Evolutionary conservation across 441 rosid species (phyloP).

Genomic region (Croton laevigatus): DNA sequence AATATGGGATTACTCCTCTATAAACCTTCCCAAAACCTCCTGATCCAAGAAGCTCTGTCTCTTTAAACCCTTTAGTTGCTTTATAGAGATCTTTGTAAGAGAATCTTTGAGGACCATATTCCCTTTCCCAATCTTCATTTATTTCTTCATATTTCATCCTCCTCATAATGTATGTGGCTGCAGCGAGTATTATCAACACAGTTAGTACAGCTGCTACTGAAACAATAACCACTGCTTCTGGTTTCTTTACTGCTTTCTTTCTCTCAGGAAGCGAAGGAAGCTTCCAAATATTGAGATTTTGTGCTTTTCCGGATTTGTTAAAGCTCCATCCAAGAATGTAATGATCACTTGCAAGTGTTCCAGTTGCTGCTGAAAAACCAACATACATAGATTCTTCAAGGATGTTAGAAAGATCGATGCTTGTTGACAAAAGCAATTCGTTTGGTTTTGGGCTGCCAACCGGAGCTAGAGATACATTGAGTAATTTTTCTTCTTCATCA

Average conservation of each 20-base stretch:
- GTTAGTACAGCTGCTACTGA: slow-evolving; percentile 2
- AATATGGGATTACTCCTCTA: slow-evolving; percentile 27
- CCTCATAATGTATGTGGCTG: no score
- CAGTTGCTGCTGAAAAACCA: slow-evolving; percentile 61
- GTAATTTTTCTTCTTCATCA: slow-evolving; percentile 22
- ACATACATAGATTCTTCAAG: slow-evolving; percentile 38
- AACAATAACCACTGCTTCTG: slow-evolving; percentile 13
- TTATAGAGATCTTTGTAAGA: slow-evolving; percentile 30
- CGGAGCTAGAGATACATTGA: slow-evolving; percentile 55
- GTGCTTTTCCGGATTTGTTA: slow-evolving; percentile 35
- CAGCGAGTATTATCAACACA: slow-evolving; percentile 2
- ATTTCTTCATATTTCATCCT: slow-evolving; percentile 27
- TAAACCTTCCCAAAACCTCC: slow-evolving; percentile 43
- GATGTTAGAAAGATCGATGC: slow-evolving; percentile 41
- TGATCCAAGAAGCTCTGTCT: slow-evolving; percentile 28
- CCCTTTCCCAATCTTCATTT: slow-evolving; percentile 36
- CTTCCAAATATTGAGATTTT: slow-evolving; percentile 31
- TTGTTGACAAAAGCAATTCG: slow-evolving; percentile 45
- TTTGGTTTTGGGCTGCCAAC: slow-evolving; percentile 27
- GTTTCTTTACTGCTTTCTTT: slow-evolving; percentile 21
- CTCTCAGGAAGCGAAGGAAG: slow-evolving; percentile 36
- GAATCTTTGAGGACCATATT: slow-evolving; percentile 35
- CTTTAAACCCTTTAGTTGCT: slow-evolving; percentile 38
- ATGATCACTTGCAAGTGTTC: slow-evolving; percentile 32
- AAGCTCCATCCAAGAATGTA: slow-evolving; percentile 69